Base-by-base conservation (phyloP, 371 early-diverging fungal species). In the Chytridium lagenaria region DNA sequence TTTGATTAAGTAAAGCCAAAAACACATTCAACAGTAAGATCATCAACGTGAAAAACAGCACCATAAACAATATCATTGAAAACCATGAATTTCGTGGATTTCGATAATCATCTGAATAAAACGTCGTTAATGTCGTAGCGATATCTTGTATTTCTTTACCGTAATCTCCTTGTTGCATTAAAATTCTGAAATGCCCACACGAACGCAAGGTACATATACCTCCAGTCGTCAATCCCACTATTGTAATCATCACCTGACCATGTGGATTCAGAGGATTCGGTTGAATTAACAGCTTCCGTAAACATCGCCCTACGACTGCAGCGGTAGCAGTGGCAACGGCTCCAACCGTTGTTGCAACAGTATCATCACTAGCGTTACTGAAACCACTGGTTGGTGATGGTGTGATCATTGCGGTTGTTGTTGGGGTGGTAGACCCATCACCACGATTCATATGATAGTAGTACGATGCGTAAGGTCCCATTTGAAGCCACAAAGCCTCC, bases 11-110 rank as follows among this genome's bases (percentile, higher is more conserved):
- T 75, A 78, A 72, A 0, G 78, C 78, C 28, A 78, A 71, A 40
- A 75, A 72, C 1, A 75, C 68, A 67, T 78, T 78, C 31, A 78
- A 44, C 12, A 78, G 75, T 16, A 78, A 65, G 50, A 74, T 51
- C 33, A 70, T 50, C 49, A 50, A 26, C 10, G 50, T 7, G 44
- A 78, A 63, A 26, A 23, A 49, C 59, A 70, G 69, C 31, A 74
- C 33, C 31, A 59, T 34, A 28, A 61, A 69, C 12, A 50, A 7
- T 2, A 52, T 5, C 28, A 66, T 16, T 19, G 51, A 39, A 22
- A 71, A 22, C 38, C 23, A 37, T 12, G 63, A 5, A 28, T 66
- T 61, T 19, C 44, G 55, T 10, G 64, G n/a, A 23, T 55, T 10
- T 55, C 70, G 50, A 30, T 61, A 57, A 57, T 70, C 67, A 49